Base-by-base conservation (phyloP, 176 grass and related monocot genomes). In the Secale cereale region DNA sequence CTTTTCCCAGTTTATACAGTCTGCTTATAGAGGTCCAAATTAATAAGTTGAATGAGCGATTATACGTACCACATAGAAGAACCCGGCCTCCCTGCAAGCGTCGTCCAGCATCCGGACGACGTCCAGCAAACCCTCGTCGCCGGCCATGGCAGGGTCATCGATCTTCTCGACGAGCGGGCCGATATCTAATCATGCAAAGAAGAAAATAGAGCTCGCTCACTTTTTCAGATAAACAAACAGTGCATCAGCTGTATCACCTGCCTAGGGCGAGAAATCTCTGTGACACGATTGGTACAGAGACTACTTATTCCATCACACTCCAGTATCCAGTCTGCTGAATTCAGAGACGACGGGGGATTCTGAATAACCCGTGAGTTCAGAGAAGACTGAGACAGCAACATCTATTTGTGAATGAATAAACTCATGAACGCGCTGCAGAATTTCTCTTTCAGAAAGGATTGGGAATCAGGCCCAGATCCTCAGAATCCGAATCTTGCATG, bases 41-140 rank as follows among this genome's bases (percentile, higher is more conserved):
- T 0, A 35, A 59, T 28, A 32, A 65, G 65, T 19, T 39, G 1
- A 23, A 52, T 3, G 63, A 48, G 27, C 3, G 45, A 25, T 87
- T 91, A n/a, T 88, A n/a, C n/a, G n/a, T 98, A 98, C 96, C 96
- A 98, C 96, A 92, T 98, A 98, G 74, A 98, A 95, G 83, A 98
- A 98, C 29, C 96, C 96, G 29, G 93, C 88, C 11, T 90, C 84
- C 83, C 83, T 98, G 33, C 96, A 95, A 70, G 93, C 91, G 11
- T 94, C 28, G 36, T 92, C 89, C 87, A 95, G 84, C 85, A 83
- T 36, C 16, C 91, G 76, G 76, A 93, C 78, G 30, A 95, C 88
- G 52, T 94, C 48, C 8, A 89, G 17, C 27, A 98, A 13, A 73
- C 89, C 91, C 81, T 73, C 62, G 37, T 90, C 83, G 27, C 48